Evolutionary conservation across 1,284 basidiomycete species (phyloP), one percentile per base, ranked within the genome.

Genomic region (Ustanciosporium gigantosporum): DNA sequence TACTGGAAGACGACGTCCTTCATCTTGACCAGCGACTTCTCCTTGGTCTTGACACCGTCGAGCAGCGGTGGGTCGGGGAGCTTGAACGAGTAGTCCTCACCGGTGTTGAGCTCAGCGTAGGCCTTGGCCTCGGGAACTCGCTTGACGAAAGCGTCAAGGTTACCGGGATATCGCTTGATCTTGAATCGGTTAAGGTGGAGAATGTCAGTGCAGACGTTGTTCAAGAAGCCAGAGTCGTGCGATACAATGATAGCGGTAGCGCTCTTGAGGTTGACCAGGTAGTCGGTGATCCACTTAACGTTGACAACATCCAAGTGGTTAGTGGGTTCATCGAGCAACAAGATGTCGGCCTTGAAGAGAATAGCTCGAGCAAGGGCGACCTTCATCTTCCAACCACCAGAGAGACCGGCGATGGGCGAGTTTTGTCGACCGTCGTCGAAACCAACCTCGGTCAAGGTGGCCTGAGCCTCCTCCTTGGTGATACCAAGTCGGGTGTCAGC

Each of bases 361-460:
- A 77, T 68, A 48, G 75, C 75, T 61, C 75, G 75, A 27, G 75
- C 75, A 22, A 77, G 68, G 51, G 75, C 75, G 55, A 77, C 70
- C 74, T 77, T 77, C 75, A 77, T 77, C 73, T 77, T 77, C 75
- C 75, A 77, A 57, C 75, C 75, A 74, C 75, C 74, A 20, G 75
- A 77, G 46, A 77, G 67, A 49, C 71, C 68, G 44, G 74, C 72
- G 55, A 77, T 76, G 56, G 75, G 74, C 36, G 66, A 66, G 36
- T 57, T 64, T 62, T 76, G 75, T 42, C 73, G 73, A 20, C 42
- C 50, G 19, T 73, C 73, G 61, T 76, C 74, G 66, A 77, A 77
- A 62, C 75, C 75, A 67, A 77, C 74, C 64, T 76, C 74, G 53
- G 42, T 41, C 34, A 77, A 70, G 31, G 75, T 77, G 17, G 31